Evolutionary conservation across 306 rosid species (phyloP).

Genomic region (Vigna mungo): DNA sequence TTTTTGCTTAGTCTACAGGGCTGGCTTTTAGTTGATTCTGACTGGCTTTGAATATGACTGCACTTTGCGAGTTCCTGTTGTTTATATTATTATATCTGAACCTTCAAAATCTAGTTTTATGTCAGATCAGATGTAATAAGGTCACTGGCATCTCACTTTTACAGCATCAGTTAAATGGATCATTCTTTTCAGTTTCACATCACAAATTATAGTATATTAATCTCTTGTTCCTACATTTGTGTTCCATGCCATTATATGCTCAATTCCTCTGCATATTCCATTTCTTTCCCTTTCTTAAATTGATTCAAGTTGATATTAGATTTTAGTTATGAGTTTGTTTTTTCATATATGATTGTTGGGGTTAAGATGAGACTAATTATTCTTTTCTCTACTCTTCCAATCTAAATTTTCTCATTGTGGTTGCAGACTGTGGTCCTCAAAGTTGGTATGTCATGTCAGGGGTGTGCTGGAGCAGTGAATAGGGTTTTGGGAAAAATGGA

Average conservation of each 20-base stretch:
- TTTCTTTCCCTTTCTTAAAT: not conserved
- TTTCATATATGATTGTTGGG: not conserved
- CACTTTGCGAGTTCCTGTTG: not conserved
- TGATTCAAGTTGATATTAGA: not conserved
- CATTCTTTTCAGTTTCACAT: not conserved
- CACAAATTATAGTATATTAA: not conserved
- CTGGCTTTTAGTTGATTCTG: not conserved
- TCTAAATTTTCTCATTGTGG: slow-evolving; percentile 18
- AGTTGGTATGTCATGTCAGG: slow-evolving; percentile 94
- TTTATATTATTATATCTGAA: not conserved
- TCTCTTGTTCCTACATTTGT: not conserved
- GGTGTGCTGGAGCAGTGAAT: slow-evolving; percentile 91
- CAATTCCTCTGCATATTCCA: not conserved
- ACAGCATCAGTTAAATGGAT: not conserved
- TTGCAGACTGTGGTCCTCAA: slow-evolving; percentile 89
- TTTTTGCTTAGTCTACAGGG: not conserved
- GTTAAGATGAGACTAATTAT: not conserved
- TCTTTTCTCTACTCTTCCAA: not conserved
- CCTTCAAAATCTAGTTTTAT: slow-evolving; percentile 6
- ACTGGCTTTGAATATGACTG: not conserved
- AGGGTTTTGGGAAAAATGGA: slow-evolving; percentile 91
- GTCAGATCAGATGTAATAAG: not conserved
- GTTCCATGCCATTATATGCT: not conserved
- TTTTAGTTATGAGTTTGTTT: not conserved
- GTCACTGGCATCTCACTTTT: not conserved